Percentiles rank a stretch among this genome's conserved stretches.
phyloP scores from a whole-genome alignment of 306 rosid species.

The Trifolium repens region DNA sequence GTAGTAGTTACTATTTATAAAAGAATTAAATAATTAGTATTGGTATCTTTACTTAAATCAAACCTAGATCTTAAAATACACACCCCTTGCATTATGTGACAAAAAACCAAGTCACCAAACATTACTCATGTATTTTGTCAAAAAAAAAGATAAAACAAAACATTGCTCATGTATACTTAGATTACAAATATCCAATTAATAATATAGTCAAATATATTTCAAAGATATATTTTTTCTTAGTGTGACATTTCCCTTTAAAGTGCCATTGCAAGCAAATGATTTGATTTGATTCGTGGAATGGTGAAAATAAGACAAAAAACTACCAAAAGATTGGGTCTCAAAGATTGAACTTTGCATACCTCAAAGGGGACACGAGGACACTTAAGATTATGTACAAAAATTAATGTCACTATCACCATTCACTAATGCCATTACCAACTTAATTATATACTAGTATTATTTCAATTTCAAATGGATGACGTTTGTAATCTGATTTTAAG shows the following conservation, averaged over 20 bases:
- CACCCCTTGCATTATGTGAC: neutral
- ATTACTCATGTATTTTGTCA: neutral
- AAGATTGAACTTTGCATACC: slow-evolving; percentile 1
- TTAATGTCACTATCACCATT: slow-evolving; percentile 30
- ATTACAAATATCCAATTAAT: neutral
- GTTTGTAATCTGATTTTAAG: slow-evolving; percentile 7
- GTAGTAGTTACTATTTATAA: neutral
- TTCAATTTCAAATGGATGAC: slow-evolving; percentile 23
- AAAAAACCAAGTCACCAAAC: slow-evolving; percentile 4
- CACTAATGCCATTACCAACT: slow-evolving; percentile 4
- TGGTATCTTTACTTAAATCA: neutral
- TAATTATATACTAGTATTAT: slow-evolving; percentile 10
- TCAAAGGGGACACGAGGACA: slow-evolving; percentile 33
- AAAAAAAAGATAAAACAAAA: neutral
- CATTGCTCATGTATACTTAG: slow-evolving; percentile 12
- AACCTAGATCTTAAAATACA: neutral
- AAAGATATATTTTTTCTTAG: neutral
- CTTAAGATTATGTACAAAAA: neutral
- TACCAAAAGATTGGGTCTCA: slow-evolving; percentile 9
- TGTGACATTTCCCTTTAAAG: neutral
- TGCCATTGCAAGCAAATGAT: slow-evolving; percentile 16
- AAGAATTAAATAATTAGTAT: neutral
- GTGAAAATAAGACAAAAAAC: slow-evolving; percentile 42
- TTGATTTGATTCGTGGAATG: slow-evolving; percentile 35
- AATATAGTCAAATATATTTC: neutral